Percentiles rank a stretch among this genome's conserved stretches.
These are phyloP conservation scores for Moesziomyces sp. DNA, from an alignment of 1,284 basidiomycete genomes.

Conservation along the genomic window DNA sequence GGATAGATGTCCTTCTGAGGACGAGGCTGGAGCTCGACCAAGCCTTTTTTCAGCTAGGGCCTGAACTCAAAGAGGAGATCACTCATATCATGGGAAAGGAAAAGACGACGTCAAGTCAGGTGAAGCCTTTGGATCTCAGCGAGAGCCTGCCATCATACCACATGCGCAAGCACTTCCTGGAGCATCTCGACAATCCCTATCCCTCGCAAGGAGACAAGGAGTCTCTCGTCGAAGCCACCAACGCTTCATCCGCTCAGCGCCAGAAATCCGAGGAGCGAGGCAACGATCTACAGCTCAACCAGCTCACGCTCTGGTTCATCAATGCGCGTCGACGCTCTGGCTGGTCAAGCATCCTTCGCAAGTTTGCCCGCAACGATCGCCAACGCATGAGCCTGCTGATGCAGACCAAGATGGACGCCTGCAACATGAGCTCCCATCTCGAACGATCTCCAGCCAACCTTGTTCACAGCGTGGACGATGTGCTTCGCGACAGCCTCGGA, in stretches of 20 bases:
- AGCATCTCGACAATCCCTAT: slow-evolving; percentile 55
- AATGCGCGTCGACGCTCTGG: slow-evolving; percentile 64
- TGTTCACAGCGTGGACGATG: slow-evolving; percentile 9
- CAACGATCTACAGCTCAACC: slow-evolving; percentile 16
- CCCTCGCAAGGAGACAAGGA: slow-evolving; percentile 50
- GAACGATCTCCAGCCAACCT: not conserved
- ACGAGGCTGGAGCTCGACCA: no score
- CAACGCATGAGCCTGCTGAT: slow-evolving; percentile 24
- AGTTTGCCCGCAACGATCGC: slow-evolving; percentile 47
- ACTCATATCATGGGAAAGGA: not conserved
- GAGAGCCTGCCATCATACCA: slow-evolving; percentile 24
- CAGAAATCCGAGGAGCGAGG: not conserved
- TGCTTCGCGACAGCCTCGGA: slow-evolving; percentile 26
- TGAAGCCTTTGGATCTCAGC: not conserved
- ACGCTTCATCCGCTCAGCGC: slow-evolving; percentile 11
- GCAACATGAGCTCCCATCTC: not conserved
- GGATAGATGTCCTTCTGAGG: no score
- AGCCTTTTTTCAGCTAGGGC: no score
- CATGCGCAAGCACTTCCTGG: slow-evolving; percentile 60
- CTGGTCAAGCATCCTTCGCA: slow-evolving; percentile 57
- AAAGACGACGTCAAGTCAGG: not conserved
- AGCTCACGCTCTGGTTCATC: slow-evolving; percentile 65
- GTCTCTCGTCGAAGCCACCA: slow-evolving; percentile 43
- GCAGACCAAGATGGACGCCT: slow-evolving; percentile 30
- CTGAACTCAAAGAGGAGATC: no score